phyloP scores from a whole-genome alignment of 345 rosid genomes.

The Schrenkiella parvula region DNA sequence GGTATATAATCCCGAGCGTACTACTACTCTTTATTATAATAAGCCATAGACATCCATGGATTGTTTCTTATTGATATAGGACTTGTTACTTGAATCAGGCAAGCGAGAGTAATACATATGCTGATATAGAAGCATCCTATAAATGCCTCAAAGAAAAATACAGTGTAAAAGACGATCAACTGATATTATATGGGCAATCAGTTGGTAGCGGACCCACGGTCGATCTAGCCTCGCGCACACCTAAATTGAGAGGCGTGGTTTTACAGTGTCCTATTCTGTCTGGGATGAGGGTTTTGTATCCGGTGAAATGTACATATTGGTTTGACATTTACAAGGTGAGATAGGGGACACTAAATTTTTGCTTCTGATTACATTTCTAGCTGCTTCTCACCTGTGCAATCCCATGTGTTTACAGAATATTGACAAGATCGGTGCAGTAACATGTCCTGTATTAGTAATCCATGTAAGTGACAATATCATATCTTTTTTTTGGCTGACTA shows the following conservation, averaged over 20 bases:
- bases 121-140: constrained; percentile 78
- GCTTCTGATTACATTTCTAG: constrained; percentile 7
- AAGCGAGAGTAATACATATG: constrained; percentile 77
- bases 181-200: constrained; percentile 87
- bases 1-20: constrained; percentile 42
- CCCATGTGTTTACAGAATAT: constrained; percentile 51
- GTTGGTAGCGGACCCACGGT: constrained; percentile 95
- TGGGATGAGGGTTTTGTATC: constrained; percentile 87
- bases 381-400: neutral
- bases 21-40: neutral
- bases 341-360: neutral
- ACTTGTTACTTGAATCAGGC: constrained; percentile 54
- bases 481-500: neutral
- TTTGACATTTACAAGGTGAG: constrained; percentile 92
- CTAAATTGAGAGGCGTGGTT: constrained; percentile 75
- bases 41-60: neutral
- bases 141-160: constrained; percentile 76
- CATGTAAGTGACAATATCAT: constrained; percentile 54
- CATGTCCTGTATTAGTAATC: constrained; percentile 70
- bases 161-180: constrained; percentile 69
- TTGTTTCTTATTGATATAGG: constrained; percentile 8
- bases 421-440: constrained; percentile 74
- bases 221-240: constrained; percentile 79
- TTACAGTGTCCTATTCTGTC: constrained; percentile 89
- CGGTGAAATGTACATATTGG: constrained; percentile 89